A percentile compares a stretch with the other conserved stretches of the same genome.
Evolutionary conservation across 164 flowering plant genomes (phyloP).

Genomic region (Annona squamosa): DNA sequence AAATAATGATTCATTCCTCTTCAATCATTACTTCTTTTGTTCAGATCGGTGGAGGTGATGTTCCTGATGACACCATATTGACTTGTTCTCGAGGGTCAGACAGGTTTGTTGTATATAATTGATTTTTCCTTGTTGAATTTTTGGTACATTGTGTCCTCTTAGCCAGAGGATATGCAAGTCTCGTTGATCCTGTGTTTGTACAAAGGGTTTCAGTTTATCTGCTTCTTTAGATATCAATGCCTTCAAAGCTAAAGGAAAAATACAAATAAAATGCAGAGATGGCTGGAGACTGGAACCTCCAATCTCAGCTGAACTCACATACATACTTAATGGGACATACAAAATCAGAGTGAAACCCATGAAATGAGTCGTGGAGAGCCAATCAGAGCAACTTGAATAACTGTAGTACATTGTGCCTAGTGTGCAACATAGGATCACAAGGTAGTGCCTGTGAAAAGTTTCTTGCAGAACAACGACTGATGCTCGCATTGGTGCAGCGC

Average conservation of each 20-base stretch:
- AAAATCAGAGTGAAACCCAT: too few species aligned
- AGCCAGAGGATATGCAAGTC: not conserved
- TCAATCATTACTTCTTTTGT: constrained; percentile 21
- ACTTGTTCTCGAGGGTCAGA: constrained; percentile 82
- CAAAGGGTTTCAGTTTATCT: not conserved
- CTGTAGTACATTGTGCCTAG: not conserved
- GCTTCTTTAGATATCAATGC: not conserved
- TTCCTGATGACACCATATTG: constrained; percentile 82
- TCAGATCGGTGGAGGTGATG: constrained; percentile 93
- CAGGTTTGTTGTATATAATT: constrained; percentile 44
- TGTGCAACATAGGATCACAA: not conserved
- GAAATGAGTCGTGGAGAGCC: not conserved
- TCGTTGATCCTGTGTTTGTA: not conserved
- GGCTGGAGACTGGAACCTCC: not conserved
- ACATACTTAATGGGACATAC: not conserved
- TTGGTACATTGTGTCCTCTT: not conserved
- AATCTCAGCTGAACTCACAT: not conserved
- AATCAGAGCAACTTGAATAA: not conserved
- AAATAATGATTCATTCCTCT: constrained; percentile 2
- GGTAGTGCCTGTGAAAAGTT: not conserved
- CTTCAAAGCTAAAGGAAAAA: too few species aligned
- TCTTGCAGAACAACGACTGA: not conserved
- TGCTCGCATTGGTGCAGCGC: constrained; percentile 54
- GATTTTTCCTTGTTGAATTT: too few species aligned
- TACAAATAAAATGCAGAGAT: too few species aligned